A percentile compares a stretch with the other conserved stretches of the same genome.
These are phyloP conservation scores for Umbilicus rupestris DNA, from an alignment of 164 flowering plant species.

Conservation along the genomic window DNA sequence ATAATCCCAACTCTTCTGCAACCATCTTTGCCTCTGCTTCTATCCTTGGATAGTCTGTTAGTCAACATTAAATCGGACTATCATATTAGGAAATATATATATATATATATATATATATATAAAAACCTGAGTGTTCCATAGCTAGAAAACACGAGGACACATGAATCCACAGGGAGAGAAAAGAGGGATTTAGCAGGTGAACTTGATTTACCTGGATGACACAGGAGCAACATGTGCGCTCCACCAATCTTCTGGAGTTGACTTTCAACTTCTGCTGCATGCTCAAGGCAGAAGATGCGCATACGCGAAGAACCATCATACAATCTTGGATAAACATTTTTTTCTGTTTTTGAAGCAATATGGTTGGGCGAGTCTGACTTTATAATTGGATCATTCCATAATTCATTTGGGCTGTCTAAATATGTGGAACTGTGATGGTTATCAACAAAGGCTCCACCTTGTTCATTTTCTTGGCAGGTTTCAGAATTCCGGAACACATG, in stretches of 20 bases:
- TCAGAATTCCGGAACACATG: constrained; percentile 14
- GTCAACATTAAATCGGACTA: not conserved
- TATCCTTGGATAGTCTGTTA: constrained; percentile 77
- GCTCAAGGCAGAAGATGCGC: constrained; percentile 95
- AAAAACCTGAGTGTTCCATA: not conserved
- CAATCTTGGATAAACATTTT: constrained; percentile 26
- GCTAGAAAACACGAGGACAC: not conserved
- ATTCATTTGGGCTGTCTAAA: constrained; percentile 19
- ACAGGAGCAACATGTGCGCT: constrained; percentile 57
- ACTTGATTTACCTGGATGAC: constrained; percentile 68
- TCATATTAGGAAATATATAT: not conserved
- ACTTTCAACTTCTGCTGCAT: constrained; percentile 80
- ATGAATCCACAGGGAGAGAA: not conserved
- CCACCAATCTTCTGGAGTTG: constrained; percentile 78
- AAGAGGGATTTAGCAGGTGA: not conserved
- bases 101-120: no score
- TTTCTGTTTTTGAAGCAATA: constrained; percentile 17
- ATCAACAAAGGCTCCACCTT: constrained; percentile 16
- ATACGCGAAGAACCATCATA: constrained; percentile 66
- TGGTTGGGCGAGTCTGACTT: constrained; percentile 14
- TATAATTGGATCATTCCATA: constrained; percentile 19
- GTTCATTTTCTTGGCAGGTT: constrained; percentile 14
- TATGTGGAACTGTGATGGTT: constrained; percentile 15
- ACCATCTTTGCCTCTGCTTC: constrained; percentile 63
- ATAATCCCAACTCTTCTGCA: constrained; percentile 59